A percentile compares a stretch with the other conserved stretches of the same genome.
These are phyloP conservation scores for Diaporthe citrichinensis DNA, from an alignment of 2,329 filamentous ascomycete species.

Conservation along the genomic window DNA sequence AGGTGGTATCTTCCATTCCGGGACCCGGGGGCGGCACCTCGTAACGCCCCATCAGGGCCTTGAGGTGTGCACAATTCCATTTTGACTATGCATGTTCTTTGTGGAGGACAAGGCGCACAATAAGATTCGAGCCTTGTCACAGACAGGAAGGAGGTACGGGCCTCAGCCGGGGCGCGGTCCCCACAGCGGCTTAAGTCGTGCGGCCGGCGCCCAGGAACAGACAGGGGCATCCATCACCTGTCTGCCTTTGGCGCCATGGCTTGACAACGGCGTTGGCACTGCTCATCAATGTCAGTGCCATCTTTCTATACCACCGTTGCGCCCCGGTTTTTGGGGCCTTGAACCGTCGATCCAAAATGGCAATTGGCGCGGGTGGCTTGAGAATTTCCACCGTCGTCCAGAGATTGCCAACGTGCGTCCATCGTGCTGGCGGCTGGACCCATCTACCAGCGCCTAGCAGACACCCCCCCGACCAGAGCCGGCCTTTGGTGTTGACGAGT, in stretches of 20 bases:
- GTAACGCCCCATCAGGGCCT: conserved; percentile 5
- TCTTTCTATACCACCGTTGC: conserved; percentile 23
- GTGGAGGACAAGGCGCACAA: conserved; percentile 14
- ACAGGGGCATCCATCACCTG: conserved; percentile 29
- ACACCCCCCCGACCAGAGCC: conserved; percentile 5
- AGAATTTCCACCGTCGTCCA: conserved; percentile 2
- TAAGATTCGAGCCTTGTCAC: conserved; percentile 34
- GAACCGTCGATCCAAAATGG: background rate
- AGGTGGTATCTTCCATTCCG: conserved; percentile 8
- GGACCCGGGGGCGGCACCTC: background rate
- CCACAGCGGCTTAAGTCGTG: conserved; percentile 33
- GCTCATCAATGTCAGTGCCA: conserved; percentile 30
- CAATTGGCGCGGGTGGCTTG: conserved; percentile 27
- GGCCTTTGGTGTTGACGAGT: background rate
- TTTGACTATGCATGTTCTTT: background rate
- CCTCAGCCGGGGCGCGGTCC: conserved; percentile 24
- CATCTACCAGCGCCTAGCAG: conserved; percentile 12
- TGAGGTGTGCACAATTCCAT: conserved; percentile 21
- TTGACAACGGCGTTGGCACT: conserved; percentile 32
- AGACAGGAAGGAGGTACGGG: conserved; percentile 37
- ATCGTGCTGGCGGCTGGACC: conserved; percentile 20
- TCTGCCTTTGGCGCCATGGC: conserved; percentile 30
- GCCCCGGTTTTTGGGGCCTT: conserved; percentile 15
- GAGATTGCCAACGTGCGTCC: background rate
- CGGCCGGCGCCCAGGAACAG: conserved; percentile 18